These are phyloP conservation scores for Dictyostelium purpureum DNA, from an alignment of 78 protist genomes.

Conservation along the genomic window DNA sequence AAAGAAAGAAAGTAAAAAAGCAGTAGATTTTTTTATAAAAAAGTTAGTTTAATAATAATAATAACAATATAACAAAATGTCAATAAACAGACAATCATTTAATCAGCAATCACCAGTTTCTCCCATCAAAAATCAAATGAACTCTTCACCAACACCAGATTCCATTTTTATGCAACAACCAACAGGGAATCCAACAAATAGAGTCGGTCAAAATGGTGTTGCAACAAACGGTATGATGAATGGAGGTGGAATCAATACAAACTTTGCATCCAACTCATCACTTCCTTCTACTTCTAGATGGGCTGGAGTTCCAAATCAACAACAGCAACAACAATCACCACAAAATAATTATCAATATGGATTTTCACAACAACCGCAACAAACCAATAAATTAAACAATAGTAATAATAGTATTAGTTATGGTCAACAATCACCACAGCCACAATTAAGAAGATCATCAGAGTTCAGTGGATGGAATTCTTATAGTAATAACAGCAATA, in stretches of 20 bases:
- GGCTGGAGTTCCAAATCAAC: constrained; percentile 10
- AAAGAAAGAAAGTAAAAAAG: background rate
- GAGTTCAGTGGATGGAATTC: background rate
- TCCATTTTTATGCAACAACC: constrained; percentile 19
- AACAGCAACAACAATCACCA: constrained; percentile 14
- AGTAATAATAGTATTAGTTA: background rate
- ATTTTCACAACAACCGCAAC: background rate
- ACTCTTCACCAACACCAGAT: background rate
- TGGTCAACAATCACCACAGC: constrained; percentile 6
- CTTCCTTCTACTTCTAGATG: background rate
- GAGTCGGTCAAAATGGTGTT: background rate
- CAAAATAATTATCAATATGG: background rate
- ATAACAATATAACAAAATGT: constrained; percentile 31
- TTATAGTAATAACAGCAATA: background rate
- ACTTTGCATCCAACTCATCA: background rate
- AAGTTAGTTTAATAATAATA: background rate
- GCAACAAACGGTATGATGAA: too few relatives aligned
- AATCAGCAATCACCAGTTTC: background rate
- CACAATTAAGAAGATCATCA: constrained; percentile 9
- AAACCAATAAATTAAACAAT: too few relatives aligned
- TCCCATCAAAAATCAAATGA: constrained; percentile 2
- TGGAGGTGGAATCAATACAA: constrained; percentile 1
- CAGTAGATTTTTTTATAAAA: background rate
- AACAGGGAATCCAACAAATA: background rate
- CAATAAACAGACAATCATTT: constrained; percentile 9